Percentiles rank a stretch among this genome's conserved stretches.
These are phyloP conservation scores for Penicillium sp. DNA, from an alignment of 2,329 filamentous ascomycete genomes.

Conservation along the genomic window DNA sequence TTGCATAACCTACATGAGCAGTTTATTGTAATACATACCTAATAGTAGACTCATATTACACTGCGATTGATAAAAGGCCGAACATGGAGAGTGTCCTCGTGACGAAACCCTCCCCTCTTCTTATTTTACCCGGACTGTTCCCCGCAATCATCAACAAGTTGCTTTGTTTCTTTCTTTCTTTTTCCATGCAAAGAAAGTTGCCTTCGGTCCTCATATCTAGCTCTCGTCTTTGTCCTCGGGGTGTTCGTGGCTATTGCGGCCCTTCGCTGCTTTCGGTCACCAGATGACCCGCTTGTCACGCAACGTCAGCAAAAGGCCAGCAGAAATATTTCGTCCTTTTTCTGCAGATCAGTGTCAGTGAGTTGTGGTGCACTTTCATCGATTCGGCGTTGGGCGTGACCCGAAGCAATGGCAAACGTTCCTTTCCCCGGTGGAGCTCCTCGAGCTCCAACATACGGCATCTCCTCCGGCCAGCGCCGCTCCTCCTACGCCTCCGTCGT, in stretches of 20 bases:
- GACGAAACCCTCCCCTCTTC: conserved; percentile 13
- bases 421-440: conserved; percentile 40
- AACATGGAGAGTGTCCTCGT: conserved; percentile 12
- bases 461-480: conserved; percentile 46
- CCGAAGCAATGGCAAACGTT: conserved; percentile 43
- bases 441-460: conserved; percentile 32
- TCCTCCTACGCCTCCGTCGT: conserved; percentile 60
- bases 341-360: background rate
- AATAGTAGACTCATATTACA: too few species aligned
- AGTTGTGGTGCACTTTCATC: conserved; percentile 3
- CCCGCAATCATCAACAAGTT: conserved; percentile 6
- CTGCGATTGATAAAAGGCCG: background rate
- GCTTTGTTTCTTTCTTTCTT: too few species aligned
- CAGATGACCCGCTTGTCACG: conserved; percentile 21
- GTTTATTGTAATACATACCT: too few species aligned
- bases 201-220: background rate
- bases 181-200: background rate
- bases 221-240: background rate
- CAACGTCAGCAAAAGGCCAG: conserved; percentile 13
- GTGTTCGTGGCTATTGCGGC: conserved; percentile 4
- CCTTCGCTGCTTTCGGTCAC: conserved; percentile 19
- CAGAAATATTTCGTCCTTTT: background rate
- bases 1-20: background rate
- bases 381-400: conserved; percentile 14
- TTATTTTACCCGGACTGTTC: conserved; percentile 4